Base-by-base conservation (phyloP, 2,329 filamentous ascomycete genomes). In the Aaosphaeria arxii region DNA sequence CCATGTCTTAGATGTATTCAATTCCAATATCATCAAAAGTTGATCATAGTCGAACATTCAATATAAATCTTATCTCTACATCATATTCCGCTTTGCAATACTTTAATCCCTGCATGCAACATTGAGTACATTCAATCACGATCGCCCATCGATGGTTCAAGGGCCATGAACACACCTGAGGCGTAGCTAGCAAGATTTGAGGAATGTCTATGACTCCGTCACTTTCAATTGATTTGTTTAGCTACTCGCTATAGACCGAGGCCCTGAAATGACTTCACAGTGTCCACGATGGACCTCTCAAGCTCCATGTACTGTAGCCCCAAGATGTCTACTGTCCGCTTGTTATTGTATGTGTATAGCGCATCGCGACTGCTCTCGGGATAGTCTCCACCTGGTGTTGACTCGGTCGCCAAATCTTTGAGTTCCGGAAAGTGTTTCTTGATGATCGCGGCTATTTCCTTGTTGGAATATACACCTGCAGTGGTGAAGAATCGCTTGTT, bases 401-500 rank as follows among this genome's bases (percentile, higher is more conserved):
- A 63, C 32, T 64, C 63, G 45, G 69, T 71, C 0, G 81, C 80
- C 53, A 85, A 56, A 46, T 71, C 71, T 53, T 74, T 72, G 53
- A 80, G 74, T 55, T 82, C 69, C 0, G 80, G 80, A 56, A 82
- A 82, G 49, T 77, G 69, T 56, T 79, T 77, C 45, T 74, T 70
- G 42, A 87, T 76, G 36, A 82, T 74, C 44, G 82, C 74, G 0
- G 74, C 75, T 33, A 86, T 77, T 59, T 78, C 73, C 59, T 79
- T 78, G 63, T 87, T 87, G 45, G 73, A 78, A 61, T 85, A 87
- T 57, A 79, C 74, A 0, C 79, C 81, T 0, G 78, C 77, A 0
- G 60, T 57, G 0, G 84, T 79, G 61, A 87, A 84, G 70, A 86
- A 88, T 1, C 86, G 76, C 65, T 84, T 79, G 33, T 79, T 82